These are phyloP conservation scores for Pterula multifida DNA, from an alignment of 1,284 basidiomycete genomes.

Conservation along the genomic window DNA sequence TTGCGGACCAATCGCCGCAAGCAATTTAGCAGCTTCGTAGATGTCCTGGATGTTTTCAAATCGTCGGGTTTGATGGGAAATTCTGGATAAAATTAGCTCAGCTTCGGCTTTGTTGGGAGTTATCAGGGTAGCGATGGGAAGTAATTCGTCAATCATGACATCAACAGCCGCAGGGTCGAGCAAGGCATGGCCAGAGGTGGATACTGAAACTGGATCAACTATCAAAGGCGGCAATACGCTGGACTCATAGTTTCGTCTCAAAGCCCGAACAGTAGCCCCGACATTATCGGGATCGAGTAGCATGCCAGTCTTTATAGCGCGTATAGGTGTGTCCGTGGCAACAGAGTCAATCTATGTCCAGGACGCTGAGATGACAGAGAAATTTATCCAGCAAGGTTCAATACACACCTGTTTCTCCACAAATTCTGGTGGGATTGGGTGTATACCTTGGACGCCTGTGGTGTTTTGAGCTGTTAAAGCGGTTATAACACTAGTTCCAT, in stretches of 20 bases:
- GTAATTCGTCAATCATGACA: constrained; percentile 47
- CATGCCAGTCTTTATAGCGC: constrained; percentile 90
- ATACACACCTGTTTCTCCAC: constrained; percentile 59
- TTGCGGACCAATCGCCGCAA: constrained; percentile 38
- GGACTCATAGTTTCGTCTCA: constrained; percentile 26
- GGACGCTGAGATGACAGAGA: background rate
- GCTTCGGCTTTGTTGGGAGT: constrained; percentile 88
- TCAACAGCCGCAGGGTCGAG: constrained; percentile 58
- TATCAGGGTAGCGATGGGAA: constrained; percentile 65
- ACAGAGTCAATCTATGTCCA: constrained; percentile 55
- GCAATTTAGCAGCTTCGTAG: constrained; percentile 42
- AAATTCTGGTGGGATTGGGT: constrained; percentile 55
- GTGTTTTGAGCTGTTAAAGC: constrained; percentile 92
- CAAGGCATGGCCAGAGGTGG: constrained; percentile 81
- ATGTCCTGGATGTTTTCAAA: constrained; percentile 52
- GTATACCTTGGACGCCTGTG: constrained; percentile 65
- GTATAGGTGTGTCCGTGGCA: constrained; percentile 63
- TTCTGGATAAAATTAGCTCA: constrained; percentile 46
- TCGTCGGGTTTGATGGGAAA: constrained; percentile 12
- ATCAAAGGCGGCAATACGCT: constrained; percentile 41
- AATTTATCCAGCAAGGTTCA: constrained; percentile 2
- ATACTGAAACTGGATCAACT: constrained; percentile 88
- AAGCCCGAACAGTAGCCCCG: constrained; percentile 29
- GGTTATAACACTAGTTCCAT: constrained; percentile 81
- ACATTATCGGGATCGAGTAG: constrained; percentile 43